Evolutionary conservation across 192 early-diverging fungal species (phyloP), one percentile per base, ranked within the genome.

Genomic region (Coemansia sp.): DNA sequence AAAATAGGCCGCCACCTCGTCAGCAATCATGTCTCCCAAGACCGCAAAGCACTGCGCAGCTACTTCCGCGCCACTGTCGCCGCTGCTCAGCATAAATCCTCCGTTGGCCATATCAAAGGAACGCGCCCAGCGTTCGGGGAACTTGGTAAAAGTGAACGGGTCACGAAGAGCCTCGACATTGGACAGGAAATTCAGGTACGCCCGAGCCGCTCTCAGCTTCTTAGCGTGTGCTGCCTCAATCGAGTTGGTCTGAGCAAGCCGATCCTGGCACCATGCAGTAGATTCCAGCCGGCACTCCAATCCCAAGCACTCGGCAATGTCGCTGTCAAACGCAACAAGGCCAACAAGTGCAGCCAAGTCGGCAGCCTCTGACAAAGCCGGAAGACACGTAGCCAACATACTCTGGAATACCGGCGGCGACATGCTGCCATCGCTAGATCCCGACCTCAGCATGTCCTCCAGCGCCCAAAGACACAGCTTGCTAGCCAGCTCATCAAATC

Each of bases 121-220:
- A 3, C 23, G 6, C 2, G 58, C 69, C 69, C 74, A 71, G 1
- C 23, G 21, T 6, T 38, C 34, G 6, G 75, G 43, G 42, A 77
- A n/a, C 20, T 37, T 31, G 11, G 58, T 63, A 57, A 72, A 72
- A 16, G 65, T 65, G 36, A 72, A 77, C 13, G 75, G 75, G 48
- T 77, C 75, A 11, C 66, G 66, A 24, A 72, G 42, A 21, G 34
- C 10, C 1, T 48, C 38, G 39, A 77, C 38, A 0, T 50, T 42
- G 1, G 4, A 34, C 7, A 64, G 18, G 36, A 64, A 77, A 37
- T 40, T 58, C 26, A 71, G 42, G 51, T 57, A 77, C 34, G 42
- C 45, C 6, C 42, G 48, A 13, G 69, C 65, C 3, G 24, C 10
- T 31, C n/a, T 14, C 28, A 58, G 11, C 9, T 58, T 34, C 20